Conservation (phyloP, 2,329 filamentous ascomycete genomes). For the Diaporthe eres region DNA sequence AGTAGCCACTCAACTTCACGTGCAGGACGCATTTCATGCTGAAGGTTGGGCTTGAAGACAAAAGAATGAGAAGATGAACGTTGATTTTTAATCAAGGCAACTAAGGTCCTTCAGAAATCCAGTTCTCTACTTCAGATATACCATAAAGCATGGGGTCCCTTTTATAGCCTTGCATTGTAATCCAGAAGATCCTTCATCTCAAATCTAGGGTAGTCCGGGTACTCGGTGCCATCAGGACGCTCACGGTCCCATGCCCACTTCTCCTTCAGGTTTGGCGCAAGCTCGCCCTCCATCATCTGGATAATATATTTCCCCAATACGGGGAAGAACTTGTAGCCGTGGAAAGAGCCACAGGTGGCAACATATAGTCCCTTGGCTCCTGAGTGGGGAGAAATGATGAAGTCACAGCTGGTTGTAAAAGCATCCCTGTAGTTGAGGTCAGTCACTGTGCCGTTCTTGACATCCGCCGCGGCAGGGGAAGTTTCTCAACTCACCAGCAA, state of each 20-base stretch:
- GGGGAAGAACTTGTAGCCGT: conserved; percentile 78
- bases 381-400: conserved; percentile 72
- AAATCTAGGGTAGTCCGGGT: conserved; percentile 69
- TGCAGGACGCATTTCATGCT: neutral
- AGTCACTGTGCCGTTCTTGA: neutral
- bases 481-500: conserved; percentile 69
- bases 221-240: conserved; percentile 64
- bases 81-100: neutral
- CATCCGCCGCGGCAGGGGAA: neutral
- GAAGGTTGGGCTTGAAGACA: neutral
- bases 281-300: conserved; percentile 65
- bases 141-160: neutral
- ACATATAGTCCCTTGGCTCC: conserved; percentile 69
- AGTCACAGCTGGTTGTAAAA: conserved; percentile 72
- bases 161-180: conserved; percentile 38
- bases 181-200: conserved; percentile 69
- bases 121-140: neutral
- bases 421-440: conserved; percentile 69
- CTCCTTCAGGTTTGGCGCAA: conserved; percentile 58
- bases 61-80: neutral
- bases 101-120: no score
- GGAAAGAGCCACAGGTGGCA: conserved; percentile 76
- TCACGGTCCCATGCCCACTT: conserved; percentile 74
- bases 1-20: neutral
- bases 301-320: conserved; percentile 73